Base-by-base conservation (phyloP, 495 filamentous ascomycete species). In the Talaromyces wortmannii region DNA sequence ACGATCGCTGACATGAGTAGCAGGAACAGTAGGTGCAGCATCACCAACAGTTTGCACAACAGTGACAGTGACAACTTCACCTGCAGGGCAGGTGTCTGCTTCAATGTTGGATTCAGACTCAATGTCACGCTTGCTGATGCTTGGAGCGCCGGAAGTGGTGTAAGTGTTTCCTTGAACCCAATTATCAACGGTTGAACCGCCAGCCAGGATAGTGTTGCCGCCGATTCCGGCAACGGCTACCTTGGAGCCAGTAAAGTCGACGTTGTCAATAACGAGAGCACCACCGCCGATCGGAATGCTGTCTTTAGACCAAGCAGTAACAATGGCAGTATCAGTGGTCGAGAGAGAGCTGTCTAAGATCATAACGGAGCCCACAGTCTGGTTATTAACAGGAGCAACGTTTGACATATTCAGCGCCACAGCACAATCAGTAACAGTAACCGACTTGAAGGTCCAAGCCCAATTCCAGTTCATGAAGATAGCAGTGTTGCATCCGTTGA, bases 401-500 rank as follows among this genome's bases (percentile, higher is more conserved):
- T 82, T 84, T 23, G 88, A 81, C 82, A 97, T 90, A 65, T 95
- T 89, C 53, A 96, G 78, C 48, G 88, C 90, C 57, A 92, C 73
- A 10, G 75, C 71, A 70, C 90, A 92, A 70, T 90, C 86, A 68
- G 89, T 87, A 76, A 97, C 88, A 12, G 74, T 79, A 45, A 96
- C 62, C 16, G 83, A 87, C 66, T 95, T 91, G 73, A 94, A 83
- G 52, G 83, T 86, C 88, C 91, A 97, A 7, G 86, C 82, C 92
- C 91, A 95, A 71, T 91, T 87, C 91, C 90, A 96, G 78, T 92
- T 92, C 88, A 91, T 89, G 74, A 81, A 94, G 56, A 96, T 84
- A 51, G 89, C 90, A 18, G 92, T 96, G 62, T 91, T 78, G 73
- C 89, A 94, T 70, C 83, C 81, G 63, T 91, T 94, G 79, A 96